Evolutionary conservation across 805 yeast species (phyloP).

Genomic region (Wickerhamomyces subpelliculosus): DNA sequence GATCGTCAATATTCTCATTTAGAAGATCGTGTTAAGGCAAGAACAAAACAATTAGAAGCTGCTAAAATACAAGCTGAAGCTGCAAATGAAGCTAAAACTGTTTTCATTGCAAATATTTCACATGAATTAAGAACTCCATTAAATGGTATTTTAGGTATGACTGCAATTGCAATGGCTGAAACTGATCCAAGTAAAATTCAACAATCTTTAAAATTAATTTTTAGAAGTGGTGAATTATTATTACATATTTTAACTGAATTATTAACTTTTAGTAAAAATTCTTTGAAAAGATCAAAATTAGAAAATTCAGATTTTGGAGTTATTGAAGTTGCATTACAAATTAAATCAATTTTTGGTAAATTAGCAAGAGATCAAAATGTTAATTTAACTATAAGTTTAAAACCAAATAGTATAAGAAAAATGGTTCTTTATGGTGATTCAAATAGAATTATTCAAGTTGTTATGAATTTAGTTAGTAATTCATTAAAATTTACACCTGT

Average conservation of each 20-base stretch:
- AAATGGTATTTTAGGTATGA: constrained; percentile 94
- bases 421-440: constrained; percentile 81
- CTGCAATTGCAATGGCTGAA: constrained; percentile 90
- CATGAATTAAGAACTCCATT: constrained; percentile 94
- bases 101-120: constrained; percentile 85
- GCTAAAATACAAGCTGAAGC: constrained; percentile 87
- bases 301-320: constrained; percentile 79
- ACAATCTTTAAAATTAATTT: constrained; percentile 72
- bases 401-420: constrained; percentile 53
- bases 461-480: constrained; percentile 88
- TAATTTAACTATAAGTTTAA: constrained; percentile 50
- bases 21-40: constrained; percentile 80
- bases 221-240: constrained; percentile 85
- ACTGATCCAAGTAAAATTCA: constrained; percentile 59
- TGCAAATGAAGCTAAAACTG: constrained; percentile 95
- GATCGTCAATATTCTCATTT: constrained; percentile 76
- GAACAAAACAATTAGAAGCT: constrained; percentile 84
- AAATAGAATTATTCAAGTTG: constrained; percentile 82
- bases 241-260: constrained; percentile 86
- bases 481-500: constrained; percentile 89
- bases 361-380: constrained; percentile 75
- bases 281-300: constrained; percentile 71
- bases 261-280: constrained; percentile 87
- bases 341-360: constrained; percentile 77
- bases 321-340: constrained; percentile 76